Percentiles rank a stretch among this genome's conserved stretches.
phyloP scores from a whole-genome alignment of 495 filamentous ascomycete species.

The Evansstolkia leycettana region DNA sequence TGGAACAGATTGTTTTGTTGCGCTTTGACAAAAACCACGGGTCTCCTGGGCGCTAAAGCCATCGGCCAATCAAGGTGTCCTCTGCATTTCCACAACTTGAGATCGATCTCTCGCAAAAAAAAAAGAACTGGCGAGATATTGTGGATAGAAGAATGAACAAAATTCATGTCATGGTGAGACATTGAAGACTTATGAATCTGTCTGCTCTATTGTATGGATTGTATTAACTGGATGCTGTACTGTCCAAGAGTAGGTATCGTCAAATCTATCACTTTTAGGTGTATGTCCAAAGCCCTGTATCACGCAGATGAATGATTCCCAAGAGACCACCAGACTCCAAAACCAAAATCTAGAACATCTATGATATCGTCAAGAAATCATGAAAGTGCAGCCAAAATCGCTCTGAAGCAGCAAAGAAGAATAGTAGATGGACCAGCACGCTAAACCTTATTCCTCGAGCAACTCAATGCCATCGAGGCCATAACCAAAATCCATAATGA shows the following conservation, averaged over 20 bases:
- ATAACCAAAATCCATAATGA: conserved; percentile 72
- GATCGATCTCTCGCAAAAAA: no score
- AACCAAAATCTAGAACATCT: conserved; percentile 3
- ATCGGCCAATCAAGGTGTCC: conserved; percentile 17
- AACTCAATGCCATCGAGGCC: conserved; percentile 36
- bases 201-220: no score
- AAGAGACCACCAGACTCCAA: conserved; percentile 1
- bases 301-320: neutral
- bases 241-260: neutral
- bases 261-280: conserved; percentile 9
- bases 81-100: no score
- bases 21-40: conserved; percentile 30
- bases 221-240: no score
- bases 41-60: conserved; percentile 17
- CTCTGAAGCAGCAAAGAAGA: neutral
- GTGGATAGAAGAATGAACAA: no score
- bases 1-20: conserved; percentile 26
- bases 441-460: conserved; percentile 28
- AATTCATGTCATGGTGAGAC: no score
- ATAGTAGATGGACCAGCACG: conserved; percentile 1
- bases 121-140: no score
- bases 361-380: conserved; percentile 1
- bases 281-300: conserved; percentile 2
- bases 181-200: no score
- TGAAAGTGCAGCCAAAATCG: conserved; percentile 6